Base-by-base conservation (phyloP, 192 early-diverging fungal species). In the Cladochytrium replicatum region DNA sequence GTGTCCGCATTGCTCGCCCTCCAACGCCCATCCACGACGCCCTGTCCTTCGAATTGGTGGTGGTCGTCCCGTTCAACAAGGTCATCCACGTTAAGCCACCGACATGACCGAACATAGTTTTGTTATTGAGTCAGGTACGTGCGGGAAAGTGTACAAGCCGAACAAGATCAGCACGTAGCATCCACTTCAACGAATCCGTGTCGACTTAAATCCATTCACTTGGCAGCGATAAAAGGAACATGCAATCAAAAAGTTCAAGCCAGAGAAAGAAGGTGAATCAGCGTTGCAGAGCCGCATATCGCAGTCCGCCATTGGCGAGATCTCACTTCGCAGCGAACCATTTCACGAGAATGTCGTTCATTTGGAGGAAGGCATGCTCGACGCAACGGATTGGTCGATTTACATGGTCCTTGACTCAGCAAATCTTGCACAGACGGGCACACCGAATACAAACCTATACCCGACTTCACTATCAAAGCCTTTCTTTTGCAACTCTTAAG, bases 161-260 rank as follows among this genome's bases (percentile, higher is more conserved):
- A n/a, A n/a, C n/a, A n/a, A n/a, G n/a, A n/a, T n/a, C n/a, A n/a
- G n/a, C n/a, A n/a, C n/a, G n/a, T n/a, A n/a, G n/a, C n/a, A n/a
- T n/a, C n/a, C n/a, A n/a, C n/a, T n/a, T n/a, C n/a, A n/a, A n/a
- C n/a, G n/a, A n/a, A n/a, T n/a, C n/a, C n/a, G n/a, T n/a, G n/a
- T n/a, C n/a, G n/a, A n/a, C n/a, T n/a, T n/a, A n/a, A n/a, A n/a
- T n/a, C n/a, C n/a, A n/a, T n/a, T n/a, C n/a, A n/a, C n/a, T n/a
- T n/a, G n/a, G n/a, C n/a, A n/a, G n/a, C n/a, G n/a, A n/a, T n/a
- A n/a, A n/a, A n/a, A n/a, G n/a, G 85, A 92, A 60, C 85, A 84
- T 55, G 93, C 93, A 2, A 94, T 97, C 41, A 97, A 97, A 62
- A 89, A 89, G 74, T 97, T 97, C 61, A 97, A 97, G 53, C 88